Percentiles rank a stretch among this genome's conserved stretches.
Evolutionary conservation across 2,329 filamentous ascomycete species (phyloP).

Genomic region (Eutypa lata): DNA sequence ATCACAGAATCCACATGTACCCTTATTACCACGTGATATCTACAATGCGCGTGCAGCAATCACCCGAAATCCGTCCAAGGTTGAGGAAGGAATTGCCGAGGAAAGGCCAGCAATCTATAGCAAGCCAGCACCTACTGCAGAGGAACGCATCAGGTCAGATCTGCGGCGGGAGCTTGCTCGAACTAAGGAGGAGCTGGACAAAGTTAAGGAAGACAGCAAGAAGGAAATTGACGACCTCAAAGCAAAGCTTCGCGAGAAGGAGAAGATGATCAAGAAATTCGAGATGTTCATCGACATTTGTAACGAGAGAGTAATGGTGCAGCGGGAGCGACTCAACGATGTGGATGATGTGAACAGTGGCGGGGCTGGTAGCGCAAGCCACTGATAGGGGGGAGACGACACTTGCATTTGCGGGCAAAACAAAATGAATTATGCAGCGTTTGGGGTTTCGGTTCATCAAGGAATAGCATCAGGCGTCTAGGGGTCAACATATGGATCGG

Average conservation of each 20-base stretch:
- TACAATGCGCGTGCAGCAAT: constrained; percentile 67
- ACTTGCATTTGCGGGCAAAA: constrained; percentile 10
- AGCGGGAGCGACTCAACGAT: constrained; percentile 51
- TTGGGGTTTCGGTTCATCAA: constrained; percentile 13
- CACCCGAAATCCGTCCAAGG: constrained; percentile 62
- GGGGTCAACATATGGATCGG: constrained; percentile 15
- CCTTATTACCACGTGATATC: constrained; percentile 61
- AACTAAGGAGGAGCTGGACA: constrained; percentile 53
- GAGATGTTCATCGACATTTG: constrained; percentile 70
- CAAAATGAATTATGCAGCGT: constrained; percentile 14
- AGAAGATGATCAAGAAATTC: constrained; percentile 59
- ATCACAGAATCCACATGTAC: constrained; percentile 60
- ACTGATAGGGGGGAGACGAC: constrained; percentile 7
- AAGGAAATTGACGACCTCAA: constrained; percentile 59
- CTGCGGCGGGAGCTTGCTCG: constrained; percentile 59
- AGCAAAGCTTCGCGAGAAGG: constrained; percentile 59
- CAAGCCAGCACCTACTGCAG: constrained; percentile 60
- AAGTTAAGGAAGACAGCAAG: constrained; percentile 52
- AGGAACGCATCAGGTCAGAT: constrained; percentile 62
- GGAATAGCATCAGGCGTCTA: constrained; percentile 25
- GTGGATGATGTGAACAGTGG: constrained; percentile 16
- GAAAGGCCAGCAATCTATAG: constrained; percentile 63
- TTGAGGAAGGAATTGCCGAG: constrained; percentile 57
- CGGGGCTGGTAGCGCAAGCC: constrained; percentile 21
- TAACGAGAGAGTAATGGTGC: constrained; percentile 63